Conservation (phyloP, 768 basidiomycete species). For the Pilatotrama ljubarskyi region DNA sequence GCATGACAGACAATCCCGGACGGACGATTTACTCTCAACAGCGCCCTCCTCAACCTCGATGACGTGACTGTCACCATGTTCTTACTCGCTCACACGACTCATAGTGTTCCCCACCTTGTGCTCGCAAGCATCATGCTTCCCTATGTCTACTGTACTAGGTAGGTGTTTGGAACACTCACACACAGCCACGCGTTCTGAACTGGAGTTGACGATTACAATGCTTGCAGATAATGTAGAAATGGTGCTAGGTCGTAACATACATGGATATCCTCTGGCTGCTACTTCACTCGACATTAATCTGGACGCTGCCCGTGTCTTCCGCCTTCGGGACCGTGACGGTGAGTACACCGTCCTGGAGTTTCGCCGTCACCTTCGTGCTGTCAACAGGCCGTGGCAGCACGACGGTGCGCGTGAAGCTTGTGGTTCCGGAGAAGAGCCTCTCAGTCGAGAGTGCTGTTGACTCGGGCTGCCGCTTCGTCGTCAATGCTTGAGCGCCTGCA, state of each 20-base stretch:
- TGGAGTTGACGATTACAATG: neutral
- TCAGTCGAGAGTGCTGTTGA: conserved; percentile 57
- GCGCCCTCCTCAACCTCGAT: conserved; percentile 16
- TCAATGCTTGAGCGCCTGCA: conserved; percentile 23
- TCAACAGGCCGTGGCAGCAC: conserved; percentile 71
- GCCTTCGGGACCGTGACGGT: conserved; percentile 60
- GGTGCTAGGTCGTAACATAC: conserved; percentile 7
- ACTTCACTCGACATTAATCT: conserved; percentile 43
- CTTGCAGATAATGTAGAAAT: conserved; percentile 15
- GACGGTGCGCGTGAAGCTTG: conserved; percentile 66
- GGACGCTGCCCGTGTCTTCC: conserved; percentile 55
- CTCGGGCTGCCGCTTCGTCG: conserved; percentile 22
- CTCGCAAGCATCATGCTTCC: neutral
- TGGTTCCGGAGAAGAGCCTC: conserved; percentile 55
- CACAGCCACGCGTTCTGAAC: neutral
- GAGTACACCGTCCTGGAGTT: conserved; percentile 68
- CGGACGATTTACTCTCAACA: conserved; percentile 32
- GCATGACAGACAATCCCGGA: conserved; percentile 27
- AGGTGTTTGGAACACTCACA: neutral
- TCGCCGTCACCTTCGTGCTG: conserved; percentile 56
- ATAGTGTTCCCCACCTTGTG: neutral
- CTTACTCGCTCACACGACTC: no score
- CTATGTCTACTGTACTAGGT: neutral
- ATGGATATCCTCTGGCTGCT: neutral
- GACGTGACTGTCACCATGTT: neutral